Conservation (phyloP, 805 yeast genomes). For the Yarrowia alimentaria region DNA sequence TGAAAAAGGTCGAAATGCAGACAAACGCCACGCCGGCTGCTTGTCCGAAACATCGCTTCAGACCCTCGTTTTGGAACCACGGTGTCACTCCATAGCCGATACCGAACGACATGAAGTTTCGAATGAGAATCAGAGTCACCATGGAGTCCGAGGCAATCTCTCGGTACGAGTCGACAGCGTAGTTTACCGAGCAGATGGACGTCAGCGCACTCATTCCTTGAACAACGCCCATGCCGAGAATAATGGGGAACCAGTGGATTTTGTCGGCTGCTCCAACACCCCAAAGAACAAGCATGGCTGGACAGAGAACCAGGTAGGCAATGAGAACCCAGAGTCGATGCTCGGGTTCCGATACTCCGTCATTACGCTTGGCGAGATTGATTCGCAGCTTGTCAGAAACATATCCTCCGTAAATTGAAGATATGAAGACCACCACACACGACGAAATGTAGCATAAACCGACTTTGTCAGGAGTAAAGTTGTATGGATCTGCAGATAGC, state of each 20-base stretch:
- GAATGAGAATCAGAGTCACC: slow-evolving; percentile 49
- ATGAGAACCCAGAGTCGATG: slow-evolving; percentile 50
- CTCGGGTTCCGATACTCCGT: slow-evolving; percentile 50
- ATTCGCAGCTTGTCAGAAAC: slow-evolving; percentile 17
- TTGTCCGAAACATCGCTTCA: slow-evolving; percentile 44
- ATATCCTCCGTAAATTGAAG: slow-evolving; percentile 23
- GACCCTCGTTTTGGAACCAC: slow-evolving; percentile 48
- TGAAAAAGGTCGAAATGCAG: slow-evolving; percentile 17
- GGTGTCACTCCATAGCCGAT: slow-evolving; percentile 53
- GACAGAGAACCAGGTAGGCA: slow-evolving; percentile 46
- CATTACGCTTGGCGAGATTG: slow-evolving; percentile 34
- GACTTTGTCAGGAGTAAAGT: slow-evolving; percentile 22
- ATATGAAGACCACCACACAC: slow-evolving; percentile 8
- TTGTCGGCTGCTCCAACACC: slow-evolving; percentile 53
- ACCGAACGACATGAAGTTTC: slow-evolving; percentile 51
- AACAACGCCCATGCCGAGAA: slow-evolving; percentile 48
- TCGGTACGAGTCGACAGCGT: slow-evolving; percentile 48
- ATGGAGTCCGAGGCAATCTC: slow-evolving; percentile 47
- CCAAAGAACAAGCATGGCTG: slow-evolving; percentile 49
- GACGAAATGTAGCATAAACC: slow-evolving; percentile 25
- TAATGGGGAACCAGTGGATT: slow-evolving; percentile 50
- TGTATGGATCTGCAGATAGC: slow-evolving; percentile 26
- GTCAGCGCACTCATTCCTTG: slow-evolving; percentile 46
- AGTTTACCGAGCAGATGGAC: slow-evolving; percentile 48
- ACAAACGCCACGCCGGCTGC: slow-evolving; percentile 15